These are phyloP conservation scores for Papiliotrema nemorosa DNA, from an alignment of 1,284 basidiomycete species.

Conservation along the genomic window DNA sequence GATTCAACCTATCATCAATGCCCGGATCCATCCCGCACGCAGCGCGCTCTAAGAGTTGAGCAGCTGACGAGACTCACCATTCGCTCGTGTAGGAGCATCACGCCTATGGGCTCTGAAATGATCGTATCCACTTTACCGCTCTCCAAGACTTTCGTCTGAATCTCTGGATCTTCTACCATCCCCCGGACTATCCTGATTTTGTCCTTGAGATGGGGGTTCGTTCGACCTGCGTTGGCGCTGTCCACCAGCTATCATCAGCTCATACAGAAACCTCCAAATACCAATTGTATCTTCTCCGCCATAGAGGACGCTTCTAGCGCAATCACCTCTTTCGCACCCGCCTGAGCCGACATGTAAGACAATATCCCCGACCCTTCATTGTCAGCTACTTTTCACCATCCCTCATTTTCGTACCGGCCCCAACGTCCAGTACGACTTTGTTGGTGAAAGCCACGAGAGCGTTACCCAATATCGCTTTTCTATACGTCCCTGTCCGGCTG, in stretches of 20 bases:
- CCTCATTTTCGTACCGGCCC: slow-evolving; percentile 44
- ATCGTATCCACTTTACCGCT: slow-evolving; percentile 53
- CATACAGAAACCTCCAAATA: slow-evolving; percentile 12
- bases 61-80: slow-evolving; percentile 44
- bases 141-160: slow-evolving; percentile 37
- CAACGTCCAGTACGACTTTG: slow-evolving; percentile 51
- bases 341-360: slow-evolving; percentile 53
- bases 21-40: neutral
- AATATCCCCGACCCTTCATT: slow-evolving; percentile 52
- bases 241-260: slow-evolving; percentile 38
- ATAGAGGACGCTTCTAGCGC: slow-evolving; percentile 54
- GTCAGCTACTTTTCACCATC: neutral
- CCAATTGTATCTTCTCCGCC: slow-evolving; percentile 51
- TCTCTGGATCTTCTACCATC: slow-evolving; percentile 43
- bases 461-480: slow-evolving; percentile 50
- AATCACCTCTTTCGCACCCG: slow-evolving; percentile 52
- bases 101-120: slow-evolving; percentile 55
- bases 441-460: slow-evolving; percentile 41
- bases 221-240: slow-evolving; percentile 36
- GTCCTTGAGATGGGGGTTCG: slow-evolving; percentile 39
- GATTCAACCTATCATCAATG: slow-evolving; percentile 45
- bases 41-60: neutral
- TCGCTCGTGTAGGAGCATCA: slow-evolving; percentile 54
- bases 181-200: slow-evolving; percentile 41
- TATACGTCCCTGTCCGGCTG: slow-evolving; percentile 46